These are phyloP conservation scores for Triangularia verruculosa DNA, from an alignment of 2,329 filamentous ascomycete genomes.

Conservation along the genomic window DNA sequence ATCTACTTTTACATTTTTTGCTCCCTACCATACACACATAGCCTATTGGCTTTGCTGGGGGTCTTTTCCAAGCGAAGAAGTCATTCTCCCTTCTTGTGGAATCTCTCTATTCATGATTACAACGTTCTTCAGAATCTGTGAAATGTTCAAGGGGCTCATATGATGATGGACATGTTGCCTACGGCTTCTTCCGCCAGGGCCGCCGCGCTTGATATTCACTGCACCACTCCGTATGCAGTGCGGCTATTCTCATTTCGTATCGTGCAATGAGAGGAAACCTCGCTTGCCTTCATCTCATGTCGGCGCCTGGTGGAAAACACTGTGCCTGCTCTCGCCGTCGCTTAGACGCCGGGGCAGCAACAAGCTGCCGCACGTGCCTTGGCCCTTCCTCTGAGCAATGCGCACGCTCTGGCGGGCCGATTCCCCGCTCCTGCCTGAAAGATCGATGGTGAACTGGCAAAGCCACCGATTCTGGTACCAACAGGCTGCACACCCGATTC, in stretches of 20 bases:
- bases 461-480: neutral
- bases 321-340: neutral
- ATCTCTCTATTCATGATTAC: no score
- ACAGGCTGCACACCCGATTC: neutral
- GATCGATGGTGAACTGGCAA: neutral
- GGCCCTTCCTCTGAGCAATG: neutral
- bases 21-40: neutral
- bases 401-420: neutral
- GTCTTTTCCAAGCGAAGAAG: no score
- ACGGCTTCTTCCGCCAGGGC: neutral
- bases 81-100: no score
- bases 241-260: neutral
- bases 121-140: no score
- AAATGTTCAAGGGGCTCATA: neutral
- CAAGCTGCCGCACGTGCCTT: neutral
- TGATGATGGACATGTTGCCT: neutral
- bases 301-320: neutral
- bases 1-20: slow-evolving; percentile 10
- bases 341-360: neutral
- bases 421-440: neutral
- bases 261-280: neutral
- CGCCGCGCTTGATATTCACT: neutral
- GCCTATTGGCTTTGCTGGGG: no score
- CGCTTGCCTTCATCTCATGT: neutral
- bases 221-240: neutral